Base-by-base conservation (phyloP, 768 basidiomycete genomes). In the Tephrocybe sp. region DNA sequence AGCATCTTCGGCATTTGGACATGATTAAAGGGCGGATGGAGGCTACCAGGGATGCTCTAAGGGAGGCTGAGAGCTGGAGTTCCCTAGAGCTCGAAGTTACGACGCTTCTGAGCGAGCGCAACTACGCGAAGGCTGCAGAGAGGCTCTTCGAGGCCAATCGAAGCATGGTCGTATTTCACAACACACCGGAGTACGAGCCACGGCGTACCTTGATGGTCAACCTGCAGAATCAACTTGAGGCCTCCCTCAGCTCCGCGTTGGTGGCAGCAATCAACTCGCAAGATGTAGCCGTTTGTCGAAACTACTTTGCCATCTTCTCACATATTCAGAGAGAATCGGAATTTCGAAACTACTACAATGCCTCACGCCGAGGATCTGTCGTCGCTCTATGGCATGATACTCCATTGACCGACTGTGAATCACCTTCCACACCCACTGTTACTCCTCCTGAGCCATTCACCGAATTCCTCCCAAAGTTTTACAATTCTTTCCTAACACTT, bases 61-160 rank as follows among this genome's bases (percentile, higher is more conserved):
- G 87, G 20, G 96, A 98, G 64, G 95, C 97, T 11, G 95, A 98
- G 73, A 91, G 87, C 57, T 99, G 97, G 97, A 90, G 87, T 51
- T 91, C 92, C 2, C 78, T 99, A 40, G 97, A 98, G 65, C 78
- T 88, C 32, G 97, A 99, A 69, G 88, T 97, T 41, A 90, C 89
- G 0, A 76, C 87, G 2, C 78, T 96, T n/a, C 77, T 98, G 36
- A 70, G 77, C 12, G 89, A 93, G 58, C 79, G 80, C 60, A 83
- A 76, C 56, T 96, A 91, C 63, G 80, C 80, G 44, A 93, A 94
- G 63, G 96, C 96, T 0, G 95, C 95, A n/a, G 87, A 89, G 56
- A 76, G 96, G 53, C 72, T 99, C 10, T 87, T 86, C 0, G 96
- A 98, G 59, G 96, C 97, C 2, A 86, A 77, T 60, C 85, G 84